These are phyloP conservation scores for Chaetomiaceae sp. DNA, from an alignment of 2,329 filamentous ascomycete genomes.

Conservation along the genomic window DNA sequence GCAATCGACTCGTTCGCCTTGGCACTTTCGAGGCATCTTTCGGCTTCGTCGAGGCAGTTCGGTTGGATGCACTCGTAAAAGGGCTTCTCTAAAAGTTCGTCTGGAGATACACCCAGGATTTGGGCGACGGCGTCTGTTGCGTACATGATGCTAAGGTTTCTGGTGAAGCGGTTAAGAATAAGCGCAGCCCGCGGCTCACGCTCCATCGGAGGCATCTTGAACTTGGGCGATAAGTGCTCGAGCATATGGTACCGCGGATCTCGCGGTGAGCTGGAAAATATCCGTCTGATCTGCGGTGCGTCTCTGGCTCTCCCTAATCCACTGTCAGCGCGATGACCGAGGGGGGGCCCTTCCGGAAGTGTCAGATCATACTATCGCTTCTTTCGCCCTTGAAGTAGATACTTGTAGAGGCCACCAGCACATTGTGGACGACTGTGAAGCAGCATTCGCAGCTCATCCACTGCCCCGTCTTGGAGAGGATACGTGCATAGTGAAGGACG, in stretches of 20 bases:
- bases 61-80: constrained; percentile 86
- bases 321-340: constrained; percentile 16
- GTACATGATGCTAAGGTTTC: constrained; percentile 80
- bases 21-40: constrained; percentile 75
- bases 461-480: constrained; percentile 62
- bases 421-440: constrained; percentile 84
- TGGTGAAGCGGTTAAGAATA: constrained; percentile 81
- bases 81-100: constrained; percentile 68
- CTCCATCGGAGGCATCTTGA: constrained; percentile 57
- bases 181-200: constrained; percentile 79
- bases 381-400: constrained; percentile 66
- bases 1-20: constrained; percentile 90
- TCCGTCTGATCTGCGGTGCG: constrained; percentile 70
- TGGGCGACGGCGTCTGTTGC: constrained; percentile 70
- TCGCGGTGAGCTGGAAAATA: constrained; percentile 75
- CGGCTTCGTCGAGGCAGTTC: constrained; percentile 70
- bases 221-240: constrained; percentile 78
- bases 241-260: constrained; percentile 90
- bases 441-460: constrained; percentile 84
- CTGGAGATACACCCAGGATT: constrained; percentile 69
- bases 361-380: constrained; percentile 62
- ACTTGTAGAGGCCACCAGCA: constrained; percentile 78
- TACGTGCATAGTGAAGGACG: constrained; percentile 72
- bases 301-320: constrained; percentile 66
- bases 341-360: not conserved